Percentiles rank a stretch among this genome's conserved stretches.
Conservation (phyloP, 176 grass and related monocot species). For the Miscanthus lutarioriparius region DNA sequence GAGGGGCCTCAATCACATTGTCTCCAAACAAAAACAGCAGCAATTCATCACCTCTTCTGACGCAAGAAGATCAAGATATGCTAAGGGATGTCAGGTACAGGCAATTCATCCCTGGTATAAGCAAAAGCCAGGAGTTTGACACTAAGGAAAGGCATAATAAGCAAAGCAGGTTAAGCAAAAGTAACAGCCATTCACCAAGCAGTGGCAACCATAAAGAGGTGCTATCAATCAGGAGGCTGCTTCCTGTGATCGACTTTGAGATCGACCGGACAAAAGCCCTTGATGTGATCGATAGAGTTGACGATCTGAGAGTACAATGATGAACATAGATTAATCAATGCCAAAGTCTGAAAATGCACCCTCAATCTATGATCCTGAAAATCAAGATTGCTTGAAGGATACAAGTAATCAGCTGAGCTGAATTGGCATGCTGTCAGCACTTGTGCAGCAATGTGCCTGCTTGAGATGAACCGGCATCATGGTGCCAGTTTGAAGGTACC, state of each 20-base stretch:
- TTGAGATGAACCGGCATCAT: not conserved
- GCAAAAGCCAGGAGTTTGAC: conserved; percentile 96
- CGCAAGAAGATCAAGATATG: conserved; percentile 96
- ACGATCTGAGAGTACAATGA: conserved; percentile 67
- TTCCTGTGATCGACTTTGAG: conserved; percentile 88
- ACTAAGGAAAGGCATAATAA: conserved; percentile 52
- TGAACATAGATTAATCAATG: not conserved
- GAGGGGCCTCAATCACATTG: conserved; percentile 38
- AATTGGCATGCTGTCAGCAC: conserved; percentile 10
- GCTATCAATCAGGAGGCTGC: conserved; percentile 60
- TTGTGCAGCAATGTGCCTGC: not conserved
- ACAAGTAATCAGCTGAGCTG: not conserved
- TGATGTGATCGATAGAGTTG: conserved; percentile 89
- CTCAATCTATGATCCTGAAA: conserved; percentile 34
- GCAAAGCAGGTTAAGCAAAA: conserved; percentile 85
- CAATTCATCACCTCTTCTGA: conserved; percentile 64
- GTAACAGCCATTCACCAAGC: conserved; percentile 90
- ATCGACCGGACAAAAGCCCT: conserved; percentile 76
- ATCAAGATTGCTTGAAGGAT: conserved; percentile 14
- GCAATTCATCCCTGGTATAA: conserved; percentile 87
- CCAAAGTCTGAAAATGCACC: not conserved
- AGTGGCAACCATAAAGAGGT: conserved; percentile 68
- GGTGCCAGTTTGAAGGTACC: conserved; percentile 9
- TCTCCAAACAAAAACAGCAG: conserved; percentile 46
- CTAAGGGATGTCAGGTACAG: conserved; percentile 76